Conservation (phyloP, 805 yeast species). For the Lipomyces sp. region DNA sequence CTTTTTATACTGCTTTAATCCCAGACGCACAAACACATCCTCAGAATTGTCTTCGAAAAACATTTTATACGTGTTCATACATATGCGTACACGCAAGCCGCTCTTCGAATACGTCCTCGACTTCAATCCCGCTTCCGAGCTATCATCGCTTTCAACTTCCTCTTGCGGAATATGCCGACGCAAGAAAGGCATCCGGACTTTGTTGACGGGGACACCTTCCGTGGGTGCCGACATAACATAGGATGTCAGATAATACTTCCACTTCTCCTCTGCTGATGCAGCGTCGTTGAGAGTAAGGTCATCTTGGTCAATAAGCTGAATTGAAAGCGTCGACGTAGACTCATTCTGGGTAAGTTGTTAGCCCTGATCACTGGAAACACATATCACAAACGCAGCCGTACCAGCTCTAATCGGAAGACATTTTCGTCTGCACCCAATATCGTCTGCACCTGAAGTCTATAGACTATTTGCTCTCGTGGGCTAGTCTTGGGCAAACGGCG, state of each 20-base stretch:
- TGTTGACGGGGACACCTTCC: slow-evolving; percentile 85
- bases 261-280: slow-evolving; percentile 72
- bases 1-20: slow-evolving; percentile 26
- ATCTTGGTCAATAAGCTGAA: slow-evolving; percentile 85
- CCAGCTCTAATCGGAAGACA: slow-evolving; percentile 84
- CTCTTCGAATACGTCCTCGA: slow-evolving; percentile 47
- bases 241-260: slow-evolving; percentile 93
- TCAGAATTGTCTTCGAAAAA: slow-evolving; percentile 78
- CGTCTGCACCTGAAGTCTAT: slow-evolving; percentile 84
- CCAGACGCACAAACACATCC: slow-evolving; percentile 71
- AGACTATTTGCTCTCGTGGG: slow-evolving; percentile 84
- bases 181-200: slow-evolving; percentile 78
- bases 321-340: slow-evolving; percentile 56
- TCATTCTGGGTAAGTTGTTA: slow-evolving; percentile 46
- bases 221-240: slow-evolving; percentile 96
- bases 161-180: slow-evolving; percentile 50
- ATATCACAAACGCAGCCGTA: slow-evolving; percentile 6
- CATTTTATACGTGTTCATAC: slow-evolving; percentile 76
- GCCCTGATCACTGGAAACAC: not conserved
- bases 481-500: slow-evolving; percentile 66
- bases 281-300: slow-evolving; percentile 82
- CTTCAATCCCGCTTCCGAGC: slow-evolving; percentile 23
- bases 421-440: slow-evolving; percentile 86
- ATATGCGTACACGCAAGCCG: slow-evolving; percentile 75
- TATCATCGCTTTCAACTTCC: slow-evolving; percentile 37